Conservation (phyloP, 2,329 filamentous ascomycete genomes). For the Botryosphaeria dothidea region DNA sequence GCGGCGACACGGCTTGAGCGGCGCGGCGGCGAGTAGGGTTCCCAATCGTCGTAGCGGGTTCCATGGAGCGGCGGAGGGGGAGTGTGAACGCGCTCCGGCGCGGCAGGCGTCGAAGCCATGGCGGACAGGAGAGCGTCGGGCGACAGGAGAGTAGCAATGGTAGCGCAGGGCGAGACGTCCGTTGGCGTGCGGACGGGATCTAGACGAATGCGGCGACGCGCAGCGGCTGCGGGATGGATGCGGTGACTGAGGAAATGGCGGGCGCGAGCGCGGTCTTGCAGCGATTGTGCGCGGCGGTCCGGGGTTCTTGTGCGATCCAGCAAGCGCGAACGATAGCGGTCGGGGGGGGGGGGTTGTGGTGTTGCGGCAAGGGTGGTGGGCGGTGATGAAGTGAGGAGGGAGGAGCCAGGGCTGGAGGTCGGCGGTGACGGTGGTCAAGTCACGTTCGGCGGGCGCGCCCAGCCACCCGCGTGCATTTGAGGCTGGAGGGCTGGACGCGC, state of each 20-base stretch:
- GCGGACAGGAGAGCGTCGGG: background rate
- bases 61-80: constrained; percentile 70
- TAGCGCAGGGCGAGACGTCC: background rate
- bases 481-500: background rate
- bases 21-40: constrained; percentile 68
- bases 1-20: constrained; percentile 67
- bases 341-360: background rate
- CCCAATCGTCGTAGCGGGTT: constrained; percentile 64
- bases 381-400: constrained; percentile 12
- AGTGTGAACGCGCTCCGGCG: constrained; percentile 60
- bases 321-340: background rate
- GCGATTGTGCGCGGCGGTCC: background rate
- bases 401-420: constrained; percentile 4
- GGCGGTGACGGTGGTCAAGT: background rate
- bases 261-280: background rate
- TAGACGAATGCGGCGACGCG: constrained; percentile 18
- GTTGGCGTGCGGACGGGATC: background rate
- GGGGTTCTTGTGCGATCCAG: constrained; percentile 2
- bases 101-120: constrained; percentile 61
- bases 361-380: constrained; percentile 11
- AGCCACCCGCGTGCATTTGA: background rate
- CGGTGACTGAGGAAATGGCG: background rate
- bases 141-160: background rate
- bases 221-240: background rate
- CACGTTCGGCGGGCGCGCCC: background rate